Evolutionary conservation across 2,329 filamentous ascomycete genomes (phyloP), one percentile per base, ranked within the genome.

Genomic region (Diaporthe aspalathi): DNA sequence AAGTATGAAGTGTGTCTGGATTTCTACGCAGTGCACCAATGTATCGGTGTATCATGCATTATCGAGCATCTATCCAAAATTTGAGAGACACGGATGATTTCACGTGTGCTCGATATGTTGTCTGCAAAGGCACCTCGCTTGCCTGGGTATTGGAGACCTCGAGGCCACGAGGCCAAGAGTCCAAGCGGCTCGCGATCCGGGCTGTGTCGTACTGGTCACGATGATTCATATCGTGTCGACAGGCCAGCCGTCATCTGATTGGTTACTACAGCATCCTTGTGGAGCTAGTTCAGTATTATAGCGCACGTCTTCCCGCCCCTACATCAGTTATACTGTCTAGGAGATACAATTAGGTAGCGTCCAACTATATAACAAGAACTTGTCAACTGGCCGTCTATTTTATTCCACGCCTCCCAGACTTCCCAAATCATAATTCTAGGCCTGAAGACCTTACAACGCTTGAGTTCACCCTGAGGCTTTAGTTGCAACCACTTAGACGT

Each of bases 201-300:
- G 54, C 54, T 60, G 35, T 27, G n/a, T n/a, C n/a, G 32, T 35
- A 5, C 32, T 9, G 9, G 32, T 63, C 43, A 65, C 7, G 24
- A 65, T 65, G 60, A 65, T 38, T 65, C 60, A 65, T 65, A 50
- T 11, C 45, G 38, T 20, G 45, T 50, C 45, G 50, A n/a, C 22
- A 17, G 38, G 43, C 60, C 29, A 47, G 17, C 45, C 12, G n/a
- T 14, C 45, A 24, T 49, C 6, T 65, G 20, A 50, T 65, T 65
- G 8, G 60, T 65, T 9, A 7, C 24, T 14, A n/a, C 20, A 9
- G n/a, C 11, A 35, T 22, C 20, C 8, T 35, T 32, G 60, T 27
- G 43, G 60, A 29, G 20, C 29, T 7, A 65, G 29, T n/a, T n/a
- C n/a, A n/a, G n/a, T n/a, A n/a, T n/a, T n/a, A n/a, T 50, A 47